Evolutionary conservation across 2,329 filamentous ascomycete genomes (phyloP), one percentile per base, ranked within the genome.

Genomic region (Fusarium verticillioides): DNA sequence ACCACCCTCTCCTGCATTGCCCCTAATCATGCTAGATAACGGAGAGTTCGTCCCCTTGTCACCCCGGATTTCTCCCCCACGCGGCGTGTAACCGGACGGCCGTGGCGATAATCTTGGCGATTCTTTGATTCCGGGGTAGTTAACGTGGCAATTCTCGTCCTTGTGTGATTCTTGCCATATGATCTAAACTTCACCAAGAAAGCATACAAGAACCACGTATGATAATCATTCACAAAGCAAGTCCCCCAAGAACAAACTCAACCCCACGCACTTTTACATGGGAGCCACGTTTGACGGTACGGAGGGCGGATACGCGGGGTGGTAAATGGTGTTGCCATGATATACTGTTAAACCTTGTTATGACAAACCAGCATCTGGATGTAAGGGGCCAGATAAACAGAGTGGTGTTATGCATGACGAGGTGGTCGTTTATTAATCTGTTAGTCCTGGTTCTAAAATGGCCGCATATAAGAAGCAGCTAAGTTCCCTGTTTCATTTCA

Each of bases 51-150:
- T 58, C 28, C 46, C 67, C 56, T 73, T 70, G 57, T 70, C 70
- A 53, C 66, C 70, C 70, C 63, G 26, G 67, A 56, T 53, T 65
- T 40, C 36, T 46, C 70, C 69, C 70, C 70, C 70, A 72, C 70
- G 57, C 65, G 52, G 60, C 60, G 60, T 73, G 60, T 46, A 32
- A 53, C 56, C 67, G 30, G 37, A 34, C 60, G 23, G 18, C 32
- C 18, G 32, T 36, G 46, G 21, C 43, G 18, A 47, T 28, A 28
- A 39, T 46, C 39, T 64, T 69, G 65, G 43, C 50, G 32, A 52
- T 23, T 47, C 23, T 43, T 23, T 44, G 30, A 43, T 28, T 63
- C 23, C 18, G 18, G 39, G 11, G n/a, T 42, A 40, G 21, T 36
- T 15, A 21, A n/a, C n/a, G 12, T 46, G 36, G n/a, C 28, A 16